Percentiles rank a stretch among this genome's conserved stretches.
phyloP scores from a whole-genome alignment of 1,284 basidiomycete species.

The Caloboletus inedulis region DNA sequence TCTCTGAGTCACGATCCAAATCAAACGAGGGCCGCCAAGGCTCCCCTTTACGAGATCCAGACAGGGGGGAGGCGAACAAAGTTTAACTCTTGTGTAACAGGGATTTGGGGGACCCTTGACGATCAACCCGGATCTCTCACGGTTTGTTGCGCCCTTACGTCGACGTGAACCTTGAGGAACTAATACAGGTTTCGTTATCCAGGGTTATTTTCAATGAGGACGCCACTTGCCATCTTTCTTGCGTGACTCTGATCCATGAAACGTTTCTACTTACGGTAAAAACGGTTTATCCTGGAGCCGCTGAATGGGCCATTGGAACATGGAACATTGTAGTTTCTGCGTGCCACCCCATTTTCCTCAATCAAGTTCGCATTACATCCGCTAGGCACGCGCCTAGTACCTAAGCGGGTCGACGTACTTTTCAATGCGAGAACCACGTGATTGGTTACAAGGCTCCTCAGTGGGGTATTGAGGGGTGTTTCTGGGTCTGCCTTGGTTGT shows the following conservation, averaged over 20 bases:
- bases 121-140: neutral
- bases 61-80: neutral
- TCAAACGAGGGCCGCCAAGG: neutral
- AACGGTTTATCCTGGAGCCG: neutral
- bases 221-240: neutral
- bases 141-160: neutral
- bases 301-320: neutral
- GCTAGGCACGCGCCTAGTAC: no score
- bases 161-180: neutral
- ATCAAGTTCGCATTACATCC: neutral
- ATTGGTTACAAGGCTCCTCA: neutral
- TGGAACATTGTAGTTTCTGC: neutral
- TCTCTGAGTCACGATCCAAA: neutral
- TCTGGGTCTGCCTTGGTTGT: neutral
- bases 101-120: neutral
- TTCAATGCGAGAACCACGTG: neutral
- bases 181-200: neutral
- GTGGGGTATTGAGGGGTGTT: neutral
- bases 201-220: neutral
- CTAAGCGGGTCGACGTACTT: neutral
- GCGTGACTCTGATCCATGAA: neutral
- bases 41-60: neutral
- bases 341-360: neutral
- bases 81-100: neutral
- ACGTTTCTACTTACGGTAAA: neutral